These are phyloP conservation scores for Gaertneriomyces sp. DNA, from an alignment of 192 early-diverging fungal species.

Conservation along the genomic window DNA sequence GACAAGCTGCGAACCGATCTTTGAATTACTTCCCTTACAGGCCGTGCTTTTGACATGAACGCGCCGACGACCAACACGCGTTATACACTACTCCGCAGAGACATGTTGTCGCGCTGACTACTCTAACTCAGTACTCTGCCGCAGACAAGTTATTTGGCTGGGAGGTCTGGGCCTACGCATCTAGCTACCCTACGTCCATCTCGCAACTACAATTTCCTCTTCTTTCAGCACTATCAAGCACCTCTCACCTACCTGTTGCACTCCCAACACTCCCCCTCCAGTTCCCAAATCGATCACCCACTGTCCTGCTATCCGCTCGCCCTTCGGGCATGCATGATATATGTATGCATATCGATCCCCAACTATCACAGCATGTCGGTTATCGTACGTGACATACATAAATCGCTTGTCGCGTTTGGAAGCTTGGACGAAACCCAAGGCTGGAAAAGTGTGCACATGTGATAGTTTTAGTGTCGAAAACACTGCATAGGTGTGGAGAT, in stretches of 20 bases:
- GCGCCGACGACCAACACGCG: too few relatives aligned
- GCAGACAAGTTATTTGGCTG: too few relatives aligned
- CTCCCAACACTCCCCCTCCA: conserved; percentile 3
- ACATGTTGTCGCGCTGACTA: too few relatives aligned
- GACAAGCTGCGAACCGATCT: too few relatives aligned
- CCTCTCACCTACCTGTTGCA: conserved; percentile 4
- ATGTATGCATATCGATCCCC: conserved; percentile 15
- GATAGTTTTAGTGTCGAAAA: neutral
- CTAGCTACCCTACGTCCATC: too few relatives aligned
- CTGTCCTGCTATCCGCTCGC: conserved; percentile 2
- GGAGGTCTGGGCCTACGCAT: too few relatives aligned
- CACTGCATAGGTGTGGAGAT: conserved; percentile 3
- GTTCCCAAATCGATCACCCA: conserved; percentile 10
- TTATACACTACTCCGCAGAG: too few relatives aligned
- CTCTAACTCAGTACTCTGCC: too few relatives aligned
- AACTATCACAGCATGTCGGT: conserved; percentile 1
- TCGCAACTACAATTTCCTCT: too few relatives aligned
- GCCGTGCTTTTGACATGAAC: too few relatives aligned
- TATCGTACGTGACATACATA: conserved; percentile 12
- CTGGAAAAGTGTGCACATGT: conserved; percentile 10
- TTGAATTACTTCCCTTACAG: too few relatives aligned
- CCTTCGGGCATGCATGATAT: neutral
- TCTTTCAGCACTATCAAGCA: conserved; percentile 4
- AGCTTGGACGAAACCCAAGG: conserved; percentile 28
- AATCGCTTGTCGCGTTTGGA: conserved; percentile 24